Conservation (phyloP, 345 rosid genomes). For the Eucalyptus globulus region DNA sequence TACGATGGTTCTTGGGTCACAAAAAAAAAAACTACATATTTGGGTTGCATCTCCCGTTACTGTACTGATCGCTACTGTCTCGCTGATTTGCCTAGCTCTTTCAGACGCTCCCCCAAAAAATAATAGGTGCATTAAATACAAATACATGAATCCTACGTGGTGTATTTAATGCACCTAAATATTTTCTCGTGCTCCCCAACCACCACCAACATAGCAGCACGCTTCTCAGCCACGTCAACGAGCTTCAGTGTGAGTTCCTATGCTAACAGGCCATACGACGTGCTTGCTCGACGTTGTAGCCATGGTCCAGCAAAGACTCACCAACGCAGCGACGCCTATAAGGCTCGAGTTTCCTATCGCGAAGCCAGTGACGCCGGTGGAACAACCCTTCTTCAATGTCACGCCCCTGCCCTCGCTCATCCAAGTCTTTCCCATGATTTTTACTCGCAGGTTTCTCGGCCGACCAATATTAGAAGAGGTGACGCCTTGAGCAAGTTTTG, state of each 20-base stretch:
- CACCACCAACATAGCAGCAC: not conserved
- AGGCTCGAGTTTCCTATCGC: not conserved
- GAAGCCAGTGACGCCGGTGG: not conserved
- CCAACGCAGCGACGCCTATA: not conserved
- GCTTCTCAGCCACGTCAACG: not conserved
- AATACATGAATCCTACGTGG: too few species aligned
- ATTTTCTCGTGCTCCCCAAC: not conserved
- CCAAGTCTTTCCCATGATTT: not conserved
- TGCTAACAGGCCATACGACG: not conserved
- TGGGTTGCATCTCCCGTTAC: not conserved
- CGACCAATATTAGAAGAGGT: too few species aligned
- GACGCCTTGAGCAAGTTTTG: too few species aligned
- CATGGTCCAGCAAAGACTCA: not conserved
- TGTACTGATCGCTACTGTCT: not conserved
- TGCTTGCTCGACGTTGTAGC: not conserved
- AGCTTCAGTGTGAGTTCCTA: not conserved
- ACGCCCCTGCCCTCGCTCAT: not conserved
- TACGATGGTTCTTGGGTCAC: fast-evolving
- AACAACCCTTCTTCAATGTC: not conserved
- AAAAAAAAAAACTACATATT: too few species aligned
- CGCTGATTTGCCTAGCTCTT: not conserved
- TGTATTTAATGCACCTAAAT: too few species aligned
- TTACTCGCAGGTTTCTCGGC: too few species aligned
- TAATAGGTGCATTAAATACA: too few species aligned
- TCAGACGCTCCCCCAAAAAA: not conserved